These are phyloP conservation scores for Mucor plumbeus DNA, from an alignment of 371 early-diverging fungal genomes.

Conservation along the genomic window DNA sequence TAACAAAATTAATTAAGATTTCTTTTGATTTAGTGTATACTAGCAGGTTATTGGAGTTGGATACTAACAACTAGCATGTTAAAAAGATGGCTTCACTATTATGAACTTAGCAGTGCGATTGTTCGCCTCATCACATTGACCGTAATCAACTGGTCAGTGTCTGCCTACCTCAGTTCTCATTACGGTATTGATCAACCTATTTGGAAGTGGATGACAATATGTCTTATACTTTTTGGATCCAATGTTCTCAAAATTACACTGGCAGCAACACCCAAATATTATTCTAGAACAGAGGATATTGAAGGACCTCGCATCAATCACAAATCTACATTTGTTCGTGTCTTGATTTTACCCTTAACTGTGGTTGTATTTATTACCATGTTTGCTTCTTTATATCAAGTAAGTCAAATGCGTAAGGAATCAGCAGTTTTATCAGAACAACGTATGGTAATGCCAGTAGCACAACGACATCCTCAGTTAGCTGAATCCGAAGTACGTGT, in stretches of 20 bases:
- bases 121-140: slow-evolving; percentile 65
- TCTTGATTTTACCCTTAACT: slow-evolving; percentile 45
- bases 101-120: slow-evolving; percentile 62
- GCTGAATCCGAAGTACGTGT: slow-evolving; percentile 42
- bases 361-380: slow-evolving; percentile 51
- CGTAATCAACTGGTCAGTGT: slow-evolving; percentile 65
- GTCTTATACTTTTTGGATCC: slow-evolving; percentile 49
- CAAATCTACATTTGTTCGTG: slow-evolving; percentile 47
- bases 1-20: background rate
- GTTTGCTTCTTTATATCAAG: slow-evolving; percentile 48
- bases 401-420: slow-evolving; percentile 34
- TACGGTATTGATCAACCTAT: slow-evolving; percentile 65
- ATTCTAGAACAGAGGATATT: slow-evolving; percentile 28
- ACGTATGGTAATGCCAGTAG: slow-evolving; percentile 28
- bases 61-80: slow-evolving; percentile 64
- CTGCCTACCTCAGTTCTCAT: slow-evolving; percentile 55
- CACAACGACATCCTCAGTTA: slow-evolving; percentile 31
- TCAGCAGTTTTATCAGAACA: slow-evolving; percentile 27
- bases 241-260: slow-evolving; percentile 44
- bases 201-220: slow-evolving; percentile 68
- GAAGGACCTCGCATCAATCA: slow-evolving; percentile 36
- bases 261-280: slow-evolving; percentile 36
- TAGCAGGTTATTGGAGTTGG: slow-evolving; percentile 67
- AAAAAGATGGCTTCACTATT: slow-evolving; percentile 65
- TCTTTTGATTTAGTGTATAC: slow-evolving; percentile 44